A percentile compares a stretch with the other conserved stretches of the same genome.
phyloP scores from a whole-genome alignment of 129 eudicot species.

The Flaveria trinervia region DNA sequence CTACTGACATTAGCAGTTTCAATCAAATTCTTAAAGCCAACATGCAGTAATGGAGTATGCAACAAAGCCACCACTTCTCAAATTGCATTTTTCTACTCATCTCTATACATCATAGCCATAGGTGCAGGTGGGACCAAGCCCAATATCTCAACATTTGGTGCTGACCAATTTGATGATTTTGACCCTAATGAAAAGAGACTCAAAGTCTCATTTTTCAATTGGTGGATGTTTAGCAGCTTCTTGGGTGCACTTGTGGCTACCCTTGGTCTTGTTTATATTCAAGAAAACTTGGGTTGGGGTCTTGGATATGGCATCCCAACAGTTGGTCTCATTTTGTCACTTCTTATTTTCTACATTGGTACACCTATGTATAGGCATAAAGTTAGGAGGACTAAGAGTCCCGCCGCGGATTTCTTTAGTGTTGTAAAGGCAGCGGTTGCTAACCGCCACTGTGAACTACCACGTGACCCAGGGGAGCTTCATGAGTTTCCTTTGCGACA shows the following conservation, averaged over 20 bases:
- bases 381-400: slow-evolving; percentile 50
- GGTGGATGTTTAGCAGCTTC: slow-evolving; percentile 97
- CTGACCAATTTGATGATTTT: slow-evolving; percentile 92
- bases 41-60: slow-evolving; percentile 67
- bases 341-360: slow-evolving; percentile 72
- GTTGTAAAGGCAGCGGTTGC: slow-evolving; percentile 56
- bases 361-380: slow-evolving; percentile 91
- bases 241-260: slow-evolving; percentile 80
- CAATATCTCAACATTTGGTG: slow-evolving; percentile 94
- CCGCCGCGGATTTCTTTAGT: slow-evolving; percentile 48
- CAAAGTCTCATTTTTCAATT: slow-evolving; percentile 82
- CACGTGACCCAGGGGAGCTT: slow-evolving; percentile 49
- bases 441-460: slow-evolving; percentile 51
- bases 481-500: slow-evolving; percentile 60
- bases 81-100: slow-evolving; percentile 70
- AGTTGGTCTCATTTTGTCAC: slow-evolving; percentile 60
- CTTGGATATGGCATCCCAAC: slow-evolving; percentile 95
- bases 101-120: slow-evolving; percentile 77
- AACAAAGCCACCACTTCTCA: slow-evolving; percentile 66
- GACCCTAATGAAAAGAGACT: slow-evolving; percentile 72
- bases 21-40: slow-evolving; percentile 65
- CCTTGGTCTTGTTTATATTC: slow-evolving; percentile 83
- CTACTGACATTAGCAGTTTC: slow-evolving; percentile 85
- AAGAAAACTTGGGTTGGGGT: slow-evolving; percentile 95
- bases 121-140: slow-evolving; percentile 98